These are phyloP conservation scores for Kwoniella sp. DNA, from an alignment of 768 basidiomycete genomes.

Conservation along the genomic window DNA sequence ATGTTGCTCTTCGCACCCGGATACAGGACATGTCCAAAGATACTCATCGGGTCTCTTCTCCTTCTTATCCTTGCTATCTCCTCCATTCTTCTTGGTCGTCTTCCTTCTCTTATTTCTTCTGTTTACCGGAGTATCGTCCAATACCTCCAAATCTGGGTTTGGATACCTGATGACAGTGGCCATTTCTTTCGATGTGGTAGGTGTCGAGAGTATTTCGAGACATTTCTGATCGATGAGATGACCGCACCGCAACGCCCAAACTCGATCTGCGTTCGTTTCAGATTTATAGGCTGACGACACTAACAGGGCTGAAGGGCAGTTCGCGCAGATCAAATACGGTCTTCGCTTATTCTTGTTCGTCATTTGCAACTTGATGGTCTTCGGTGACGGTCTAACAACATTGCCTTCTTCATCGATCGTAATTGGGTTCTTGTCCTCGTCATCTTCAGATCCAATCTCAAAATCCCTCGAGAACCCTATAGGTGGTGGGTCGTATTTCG, in stretches of 20 bases:
- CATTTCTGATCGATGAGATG: slow-evolving; percentile 52
- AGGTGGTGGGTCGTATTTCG: slow-evolving; percentile 5
- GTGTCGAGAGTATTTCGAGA: slow-evolving; percentile 35
- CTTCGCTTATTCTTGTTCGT: slow-evolving; percentile 17
- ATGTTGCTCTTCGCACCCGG: slow-evolving; percentile 42
- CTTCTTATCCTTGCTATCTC: slow-evolving; percentile 13
- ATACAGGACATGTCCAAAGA: slow-evolving; percentile 46
- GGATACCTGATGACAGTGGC: slow-evolving; percentile 6
- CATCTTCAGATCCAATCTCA: slow-evolving; percentile 24
- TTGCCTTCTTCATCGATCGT: slow-evolving; percentile 46
- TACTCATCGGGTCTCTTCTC: slow-evolving; percentile 32
- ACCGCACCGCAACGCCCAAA: slow-evolving; percentile 49
- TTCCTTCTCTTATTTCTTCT: slow-evolving; percentile 16
- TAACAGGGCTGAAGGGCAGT: slow-evolving; percentile 37
- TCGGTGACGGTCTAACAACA: slow-evolving; percentile 12
- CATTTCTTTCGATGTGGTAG: slow-evolving; percentile 12
- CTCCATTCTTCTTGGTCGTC: slow-evolving; percentile 14
- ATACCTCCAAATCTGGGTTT: slow-evolving; percentile 13
- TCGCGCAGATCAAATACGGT: slow-evolving; percentile 36
- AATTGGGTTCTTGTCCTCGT: slow-evolving; percentile 24
- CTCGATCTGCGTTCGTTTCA: slow-evolving; percentile 30
- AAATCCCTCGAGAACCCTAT: slow-evolving; percentile 40
- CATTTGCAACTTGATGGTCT: neutral
- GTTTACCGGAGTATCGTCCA: slow-evolving; percentile 5
- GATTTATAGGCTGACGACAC: slow-evolving; percentile 43